Conservation (phyloP, 371 early-diverging fungal species). For the Mucor saturninus region DNA sequence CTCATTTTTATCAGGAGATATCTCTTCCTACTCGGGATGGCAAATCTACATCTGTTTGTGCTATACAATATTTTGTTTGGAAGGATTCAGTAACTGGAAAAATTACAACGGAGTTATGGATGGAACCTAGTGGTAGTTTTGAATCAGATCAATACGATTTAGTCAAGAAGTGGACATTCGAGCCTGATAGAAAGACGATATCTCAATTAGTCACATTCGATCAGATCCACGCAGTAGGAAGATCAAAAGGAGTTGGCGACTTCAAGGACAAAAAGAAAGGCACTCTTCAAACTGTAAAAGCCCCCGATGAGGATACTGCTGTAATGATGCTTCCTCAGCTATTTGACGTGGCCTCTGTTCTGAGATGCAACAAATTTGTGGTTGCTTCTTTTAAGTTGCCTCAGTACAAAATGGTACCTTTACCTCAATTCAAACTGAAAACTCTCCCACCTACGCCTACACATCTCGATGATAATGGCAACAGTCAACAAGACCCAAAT, state of each 20-base stretch:
- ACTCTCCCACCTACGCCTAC: background rate
- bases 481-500: background rate
- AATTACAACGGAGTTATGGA: conserved; percentile 78
- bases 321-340: conserved; percentile 47
- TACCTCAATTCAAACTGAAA: conserved; percentile 9
- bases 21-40: conserved; percentile 17
- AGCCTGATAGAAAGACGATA: conserved; percentile 63
- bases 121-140: conserved; percentile 65
- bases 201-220: conserved; percentile 80
- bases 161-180: conserved; percentile 56
- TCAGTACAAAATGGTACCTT: conserved; percentile 20
- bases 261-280: conserved; percentile 30
- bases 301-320: conserved; percentile 17
- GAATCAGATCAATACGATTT: conserved; percentile 41
- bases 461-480: conserved; percentile 6
- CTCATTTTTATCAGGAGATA: conserved; percentile 75
- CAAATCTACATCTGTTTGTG: conserved; percentile 39
- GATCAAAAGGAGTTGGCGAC: conserved; percentile 40
- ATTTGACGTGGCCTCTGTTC: conserved; percentile 54
- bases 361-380: conserved; percentile 49
- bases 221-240: conserved; percentile 70
- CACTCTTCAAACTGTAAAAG: background rate
- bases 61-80: conserved; percentile 74
- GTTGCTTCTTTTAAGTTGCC: conserved; percentile 54
- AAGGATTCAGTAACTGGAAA: conserved; percentile 62